phyloP scores from a whole-genome alignment of 768 basidiomycete genomes.

The Panaeolus cyanescens region DNA sequence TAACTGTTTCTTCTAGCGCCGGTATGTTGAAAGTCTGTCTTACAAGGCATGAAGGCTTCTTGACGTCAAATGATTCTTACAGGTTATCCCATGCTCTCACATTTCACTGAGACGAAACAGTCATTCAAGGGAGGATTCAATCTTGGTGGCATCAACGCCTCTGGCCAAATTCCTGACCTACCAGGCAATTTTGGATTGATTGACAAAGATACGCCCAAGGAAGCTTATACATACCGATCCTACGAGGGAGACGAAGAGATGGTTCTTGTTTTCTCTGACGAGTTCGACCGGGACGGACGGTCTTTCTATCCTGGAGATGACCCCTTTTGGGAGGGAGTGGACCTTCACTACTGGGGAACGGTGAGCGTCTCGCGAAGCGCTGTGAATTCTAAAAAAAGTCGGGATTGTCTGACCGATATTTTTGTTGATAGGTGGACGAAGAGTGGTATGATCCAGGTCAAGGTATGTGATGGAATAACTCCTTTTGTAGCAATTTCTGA shows the following conservation, averaged over 20 bases:
- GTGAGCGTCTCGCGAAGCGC: conserved; percentile 30
- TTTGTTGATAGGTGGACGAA: conserved; percentile 46
- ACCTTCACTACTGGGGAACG: conserved; percentile 70
- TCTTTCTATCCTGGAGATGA: conserved; percentile 72
- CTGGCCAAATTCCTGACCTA: conserved; percentile 67
- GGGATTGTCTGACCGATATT: neutral
- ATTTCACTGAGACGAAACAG: conserved; percentile 41
- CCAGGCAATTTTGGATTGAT: conserved; percentile 67
- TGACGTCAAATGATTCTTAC: neutral
- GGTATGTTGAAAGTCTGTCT: neutral
- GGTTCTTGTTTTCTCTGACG: conserved; percentile 77
- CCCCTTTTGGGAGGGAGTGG: conserved; percentile 63
- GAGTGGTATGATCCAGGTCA: conserved; percentile 80
- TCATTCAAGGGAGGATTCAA: conserved; percentile 63
- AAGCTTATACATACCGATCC: conserved; percentile 52
- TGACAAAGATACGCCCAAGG: conserved; percentile 73
- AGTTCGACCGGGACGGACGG: conserved; percentile 76
- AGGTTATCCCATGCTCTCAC: conserved; percentile 56
- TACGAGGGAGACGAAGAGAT: conserved; percentile 52
- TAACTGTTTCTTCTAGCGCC: neutral
- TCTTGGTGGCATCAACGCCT: conserved; percentile 73
- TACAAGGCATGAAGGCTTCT: neutral
- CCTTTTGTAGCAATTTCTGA: neutral
- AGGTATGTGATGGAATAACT: conserved; percentile 21
- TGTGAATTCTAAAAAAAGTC: neutral